Evolutionary conservation across 306 rosid species (phyloP), one percentile per base, ranked within the genome.

Genomic region (Phaseolus lunatus): DNA sequence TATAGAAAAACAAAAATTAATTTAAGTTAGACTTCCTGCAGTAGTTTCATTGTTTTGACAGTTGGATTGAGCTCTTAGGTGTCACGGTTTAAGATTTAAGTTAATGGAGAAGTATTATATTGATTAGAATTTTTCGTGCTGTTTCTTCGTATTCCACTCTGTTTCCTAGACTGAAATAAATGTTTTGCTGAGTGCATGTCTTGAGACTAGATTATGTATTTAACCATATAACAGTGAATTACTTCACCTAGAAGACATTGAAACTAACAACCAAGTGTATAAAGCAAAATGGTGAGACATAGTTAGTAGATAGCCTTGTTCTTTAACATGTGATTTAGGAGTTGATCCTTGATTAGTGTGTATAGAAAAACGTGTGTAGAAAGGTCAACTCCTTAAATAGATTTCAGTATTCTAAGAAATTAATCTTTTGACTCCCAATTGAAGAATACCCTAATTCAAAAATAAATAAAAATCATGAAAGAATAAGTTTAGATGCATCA

Each of bases 1-100:
- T 26, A 11, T 18, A 0, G 10, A 5, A 6, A 29, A 78, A 62
- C 0, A 50, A 24, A 71, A 37, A 6, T 27, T 22, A 66, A 44
- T 44, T 44, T 49, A 76, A 2, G 56, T 39, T 24, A 35, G 44
- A 43, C n/a, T 20, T 12, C n/a, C n/a, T 54, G 44, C 69, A 14
- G 16, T n/a, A 7, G 61, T 65, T 65, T 29, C 9, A 52, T 73
- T 81, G 57, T 35, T 24, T 44, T 71, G 23, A 50, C 52, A 61
- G 39, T 13, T 19, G 35, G 44, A n/a, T 8, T 15, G 20, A 16
- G 53, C 58, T 72, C 50, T 62, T 62, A 61, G 67, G 35, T 43
- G 7, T 56, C 8, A 57, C 2, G 56, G 24, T 10, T 37, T 1
- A 16, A 9, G 43, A 52, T 20, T 59, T 20, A 22, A 15, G 11